Evolutionary conservation across 1,284 basidiomycete genomes (phyloP), one percentile per base, ranked within the genome.

Genomic region (Papiliotrema terrestris): DNA sequence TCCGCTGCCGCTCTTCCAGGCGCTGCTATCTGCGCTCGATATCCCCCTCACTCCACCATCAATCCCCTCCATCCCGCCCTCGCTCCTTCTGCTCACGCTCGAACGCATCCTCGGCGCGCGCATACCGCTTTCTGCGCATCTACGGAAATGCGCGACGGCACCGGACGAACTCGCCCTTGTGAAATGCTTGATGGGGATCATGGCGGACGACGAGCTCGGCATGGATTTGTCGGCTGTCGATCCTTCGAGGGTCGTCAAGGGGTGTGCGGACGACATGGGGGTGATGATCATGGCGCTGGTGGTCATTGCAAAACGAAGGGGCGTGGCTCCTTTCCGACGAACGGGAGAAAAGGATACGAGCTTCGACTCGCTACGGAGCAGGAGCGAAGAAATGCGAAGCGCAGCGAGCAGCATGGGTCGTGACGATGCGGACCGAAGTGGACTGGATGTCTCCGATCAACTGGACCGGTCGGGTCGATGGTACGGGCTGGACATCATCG

Each of bases 231-330:
- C 47, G 38, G 42, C 62, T 9, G 58, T 72, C 2, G 55, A 64
- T 43, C 68, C 68, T 1, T 26, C n/a, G 3, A 53, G 49, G 9
- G 57, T 70, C 2, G 58, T 68, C 1, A 32, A 43, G 14, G 70
- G 67, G 1, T 23, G 14, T 3, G 57, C 66, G 52, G 52, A 35
- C 11, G 62, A 66, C 36, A 36, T 71, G 50, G 58, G 55, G 3
- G 62, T 60, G 8, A 48, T 69, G 1, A 50, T 70, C 19, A 63
- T 72, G 65, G 63, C 62, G 11, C 52, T 72, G 14, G 60, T 60
- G 2, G 61, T 68, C 29, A 44, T 67, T 9, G 67, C 68, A 3
- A 63, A 62, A 25, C 56, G 63, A 37, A 51, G 55, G 14, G 69
- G 66, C 0, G 39, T 68, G n/a, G 29, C 15, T 15, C 8, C 66